Evolutionary conservation across 257 asterid species (phyloP).

Genomic region (Nicotiana tomentosiformis): DNA sequence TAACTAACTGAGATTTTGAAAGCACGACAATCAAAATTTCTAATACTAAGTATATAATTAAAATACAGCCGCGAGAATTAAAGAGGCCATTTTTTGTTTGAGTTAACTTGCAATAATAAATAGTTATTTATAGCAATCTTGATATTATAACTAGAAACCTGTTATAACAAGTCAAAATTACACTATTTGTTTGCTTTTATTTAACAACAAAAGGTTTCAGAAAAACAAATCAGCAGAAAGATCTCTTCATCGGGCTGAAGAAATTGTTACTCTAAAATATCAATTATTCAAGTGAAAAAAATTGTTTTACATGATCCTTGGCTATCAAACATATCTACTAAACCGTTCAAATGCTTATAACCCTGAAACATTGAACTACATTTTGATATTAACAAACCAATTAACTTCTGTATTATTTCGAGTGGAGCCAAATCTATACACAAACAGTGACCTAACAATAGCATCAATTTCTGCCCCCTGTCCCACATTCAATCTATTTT

Average conservation of each 20-base stretch:
- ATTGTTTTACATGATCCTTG: background rate
- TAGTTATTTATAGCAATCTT: no score
- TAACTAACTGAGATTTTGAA: background rate
- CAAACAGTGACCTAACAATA: background rate
- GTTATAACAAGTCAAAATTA: no score
- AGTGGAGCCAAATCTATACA: background rate
- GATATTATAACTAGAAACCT: no score
- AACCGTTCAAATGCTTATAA: background rate
- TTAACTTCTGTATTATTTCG: background rate
- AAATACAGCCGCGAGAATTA: background rate
- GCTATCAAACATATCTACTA: background rate
- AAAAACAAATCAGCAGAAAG: no score
- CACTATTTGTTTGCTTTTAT: no score
- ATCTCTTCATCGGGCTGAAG: no score
- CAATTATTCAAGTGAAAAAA: background rate
- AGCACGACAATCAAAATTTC: background rate
- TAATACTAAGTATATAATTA: background rate
- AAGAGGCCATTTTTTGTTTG: background rate
- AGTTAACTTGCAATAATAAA: no score
- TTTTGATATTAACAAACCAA: background rate
- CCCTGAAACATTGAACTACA: background rate
- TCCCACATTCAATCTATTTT: constrained; percentile 8
- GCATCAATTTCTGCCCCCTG: background rate
- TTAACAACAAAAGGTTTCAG: no score
- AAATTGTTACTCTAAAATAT: background rate